phyloP scores from a whole-genome alignment of 2,329 filamentous ascomycete genomes.

The Penicillium psychrosexuale region DNA sequence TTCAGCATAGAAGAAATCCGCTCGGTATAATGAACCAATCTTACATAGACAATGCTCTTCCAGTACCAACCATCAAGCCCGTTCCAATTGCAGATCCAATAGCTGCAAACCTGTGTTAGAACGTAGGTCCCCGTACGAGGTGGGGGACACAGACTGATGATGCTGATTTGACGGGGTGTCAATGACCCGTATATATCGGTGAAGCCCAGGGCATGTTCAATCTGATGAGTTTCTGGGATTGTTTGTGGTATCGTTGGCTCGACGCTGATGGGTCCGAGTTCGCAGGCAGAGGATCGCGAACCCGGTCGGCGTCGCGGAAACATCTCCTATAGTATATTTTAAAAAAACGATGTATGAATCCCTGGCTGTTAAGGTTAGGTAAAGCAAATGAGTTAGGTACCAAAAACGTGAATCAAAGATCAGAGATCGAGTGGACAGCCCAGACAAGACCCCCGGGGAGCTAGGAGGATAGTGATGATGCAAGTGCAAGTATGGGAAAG shows the following conservation, averaged over 20 bases:
- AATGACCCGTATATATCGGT: conserved; percentile 21
- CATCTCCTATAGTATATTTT: background rate
- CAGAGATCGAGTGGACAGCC: background rate
- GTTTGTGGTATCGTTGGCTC: background rate
- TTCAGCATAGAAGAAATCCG: background rate
- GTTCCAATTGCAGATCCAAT: conserved; percentile 34
- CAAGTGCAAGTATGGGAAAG: conserved; percentile 3
- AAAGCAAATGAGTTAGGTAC: background rate
- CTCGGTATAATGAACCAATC: background rate
- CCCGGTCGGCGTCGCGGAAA: background rate
- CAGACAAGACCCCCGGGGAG: too few relatives aligned
- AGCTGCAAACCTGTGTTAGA: conserved; percentile 18
- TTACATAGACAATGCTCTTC: conserved; percentile 29
- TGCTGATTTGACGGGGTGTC: conserved; percentile 19
- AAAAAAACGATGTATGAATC: background rate
- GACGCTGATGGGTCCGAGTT: background rate
- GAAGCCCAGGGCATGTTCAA: conserved; percentile 17
- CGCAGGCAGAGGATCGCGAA: background rate
- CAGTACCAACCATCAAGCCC: conserved; percentile 31
- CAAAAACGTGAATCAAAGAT: background rate
- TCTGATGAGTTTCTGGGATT: background rate
- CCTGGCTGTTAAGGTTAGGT: too few relatives aligned
- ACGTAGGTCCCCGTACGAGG: background rate
- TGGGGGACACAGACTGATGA: conserved; percentile 23
- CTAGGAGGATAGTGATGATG: background rate